Percentiles rank a stretch among this genome's conserved stretches.
These are phyloP conservation scores for Cryptomeria japonica DNA, from an alignment of 75 land plant species.

Conservation along the genomic window DNA sequence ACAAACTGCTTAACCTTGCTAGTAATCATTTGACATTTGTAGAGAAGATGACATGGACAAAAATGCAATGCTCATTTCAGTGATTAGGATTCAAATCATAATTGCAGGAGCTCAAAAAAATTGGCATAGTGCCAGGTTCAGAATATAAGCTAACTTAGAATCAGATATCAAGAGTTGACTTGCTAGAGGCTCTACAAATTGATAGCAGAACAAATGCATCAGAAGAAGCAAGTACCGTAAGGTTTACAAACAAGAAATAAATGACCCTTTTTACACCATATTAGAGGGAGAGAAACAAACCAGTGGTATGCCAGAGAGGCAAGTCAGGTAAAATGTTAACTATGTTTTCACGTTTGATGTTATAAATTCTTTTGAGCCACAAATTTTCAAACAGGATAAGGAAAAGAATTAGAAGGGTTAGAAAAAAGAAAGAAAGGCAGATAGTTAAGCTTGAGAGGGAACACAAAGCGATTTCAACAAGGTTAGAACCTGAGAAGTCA, in stretches of 20 bases:
- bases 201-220: not conserved
- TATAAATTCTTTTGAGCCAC: not conserved
- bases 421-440: not conserved
- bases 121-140: not conserved
- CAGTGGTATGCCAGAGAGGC: not conserved
- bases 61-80: not conserved
- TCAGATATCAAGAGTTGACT: not conserved
- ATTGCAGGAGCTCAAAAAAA: not conserved
- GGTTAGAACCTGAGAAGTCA: not conserved
- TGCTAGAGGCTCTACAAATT: not conserved
- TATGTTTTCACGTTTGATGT: not conserved
- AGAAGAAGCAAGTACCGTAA: not conserved
- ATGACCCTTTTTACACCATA: not conserved
- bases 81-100: not conserved
- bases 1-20: not conserved
- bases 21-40: no score
- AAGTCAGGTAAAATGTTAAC: not conserved
- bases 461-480: not conserved
- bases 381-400: not conserved
- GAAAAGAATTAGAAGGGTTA: not conserved
- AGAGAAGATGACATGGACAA: not conserved
- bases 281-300: not conserved
- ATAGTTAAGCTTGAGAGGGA: not conserved
- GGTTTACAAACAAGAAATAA: not conserved
- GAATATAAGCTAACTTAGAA: not conserved